phyloP scores from a whole-genome alignment of 2,329 filamentous ascomycete species.

The Xylaria polymorpha region DNA sequence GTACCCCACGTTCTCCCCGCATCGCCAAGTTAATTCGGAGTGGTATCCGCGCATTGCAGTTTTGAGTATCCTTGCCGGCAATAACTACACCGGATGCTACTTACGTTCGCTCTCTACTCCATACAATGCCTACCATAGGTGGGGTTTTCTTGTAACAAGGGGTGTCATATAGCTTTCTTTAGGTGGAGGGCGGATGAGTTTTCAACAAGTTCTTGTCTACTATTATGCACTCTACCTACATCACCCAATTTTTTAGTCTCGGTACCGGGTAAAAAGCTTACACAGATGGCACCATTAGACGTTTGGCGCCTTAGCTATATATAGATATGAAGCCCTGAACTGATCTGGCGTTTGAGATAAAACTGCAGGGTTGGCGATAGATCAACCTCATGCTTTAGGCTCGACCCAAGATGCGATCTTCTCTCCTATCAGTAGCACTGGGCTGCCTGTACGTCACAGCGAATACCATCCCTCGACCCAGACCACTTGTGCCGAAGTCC shows the following conservation, averaged over 20 bases:
- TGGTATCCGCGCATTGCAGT: not conserved
- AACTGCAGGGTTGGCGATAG: not conserved
- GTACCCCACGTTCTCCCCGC: constrained; percentile 27
- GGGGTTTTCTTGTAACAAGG: not conserved
- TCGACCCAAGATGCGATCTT: constrained; percentile 24
- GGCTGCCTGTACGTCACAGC: constrained; percentile 26
- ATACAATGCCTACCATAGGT: constrained; percentile 8
- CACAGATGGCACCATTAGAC: not conserved
- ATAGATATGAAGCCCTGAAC: not conserved
- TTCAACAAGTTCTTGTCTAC: not conserved
- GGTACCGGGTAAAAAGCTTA: not conserved
- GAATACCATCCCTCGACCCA: constrained; percentile 27
- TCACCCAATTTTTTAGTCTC: not conserved
- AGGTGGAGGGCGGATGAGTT: not conserved
- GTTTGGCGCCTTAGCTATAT: not conserved
- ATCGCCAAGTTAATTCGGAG: constrained; percentile 18
- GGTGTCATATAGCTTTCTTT: not conserved
- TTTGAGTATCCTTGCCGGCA: not conserved
- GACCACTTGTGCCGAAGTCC: constrained; percentile 25
- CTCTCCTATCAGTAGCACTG: constrained; percentile 9
- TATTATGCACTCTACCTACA: not conserved
- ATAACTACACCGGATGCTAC: constrained; percentile 17
- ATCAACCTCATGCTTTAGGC: not conserved
- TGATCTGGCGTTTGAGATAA: too few relatives aligned
- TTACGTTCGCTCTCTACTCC: not conserved